Base-by-base conservation (phyloP, 2,329 filamentous ascomycete species). In the Rutstroemia sp. region DNA sequence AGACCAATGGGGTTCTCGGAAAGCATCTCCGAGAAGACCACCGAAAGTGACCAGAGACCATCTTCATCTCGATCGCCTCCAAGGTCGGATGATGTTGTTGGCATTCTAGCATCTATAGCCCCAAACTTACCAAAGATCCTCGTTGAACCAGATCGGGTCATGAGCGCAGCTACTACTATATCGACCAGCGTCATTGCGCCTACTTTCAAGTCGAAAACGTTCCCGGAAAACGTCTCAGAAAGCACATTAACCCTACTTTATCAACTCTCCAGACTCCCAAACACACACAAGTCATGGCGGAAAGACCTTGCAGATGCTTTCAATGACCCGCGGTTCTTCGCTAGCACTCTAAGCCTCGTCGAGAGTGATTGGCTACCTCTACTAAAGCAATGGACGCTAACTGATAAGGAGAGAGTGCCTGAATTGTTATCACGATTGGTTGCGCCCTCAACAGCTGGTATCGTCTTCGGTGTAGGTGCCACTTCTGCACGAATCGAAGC, bases 401-500 rank as follows among this genome's bases (percentile, higher is more conserved):
- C 82, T 16, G 94, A 99, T 71, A 96, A 95, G 72, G 92, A 96
- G 55, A 84, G 88, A 48, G 80, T 99, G 73, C 77, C 85, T 0
- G 94, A 99, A 60, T 76, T 96, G 4, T 73, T 97, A 8, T 78
- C 81, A 39, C 86, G 90, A 19, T 81, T 99, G 60, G 85, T 85
- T 5, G 82, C 92, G 4, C 94, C 94, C 5, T 90, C 92, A 1
- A 92, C 92, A 14, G 94, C 95, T 0, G 94, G 94, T 8, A 95
- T 99, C 64, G 92, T 99, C 69, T 99, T 99, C 67, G 94, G 94
- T n/a, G 94, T 99, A 0, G 95, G 95, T 10, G 94, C 94, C 6
- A 91, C 90, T 21, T 95, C 92, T 45, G 94, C 94, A 38, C 81
- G 94, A 58, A 81, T 95, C n/a, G 94, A 99, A 72, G 91, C 95